phyloP scores from a whole-genome alignment of 1,284 basidiomycete species.

The Erythrobasidium hasegawianum region DNA sequence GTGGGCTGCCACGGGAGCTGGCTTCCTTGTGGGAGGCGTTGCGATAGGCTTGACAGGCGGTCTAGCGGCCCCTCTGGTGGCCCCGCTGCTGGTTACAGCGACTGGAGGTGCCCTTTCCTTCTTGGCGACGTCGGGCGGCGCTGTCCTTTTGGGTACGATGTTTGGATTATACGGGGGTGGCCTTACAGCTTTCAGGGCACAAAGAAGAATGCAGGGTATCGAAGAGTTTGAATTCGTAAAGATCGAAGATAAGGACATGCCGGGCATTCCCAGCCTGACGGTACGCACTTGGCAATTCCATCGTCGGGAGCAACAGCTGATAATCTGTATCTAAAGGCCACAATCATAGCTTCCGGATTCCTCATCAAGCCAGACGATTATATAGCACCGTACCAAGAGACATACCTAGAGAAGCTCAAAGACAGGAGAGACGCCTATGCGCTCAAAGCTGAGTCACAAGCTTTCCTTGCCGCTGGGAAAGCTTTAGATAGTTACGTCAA shows the following conservation, averaged over 20 bases:
- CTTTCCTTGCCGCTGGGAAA: constrained; percentile 50
- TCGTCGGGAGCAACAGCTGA: no score
- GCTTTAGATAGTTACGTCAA: constrained; percentile 52
- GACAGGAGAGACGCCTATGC: constrained; percentile 52
- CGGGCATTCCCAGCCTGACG: constrained; percentile 41
- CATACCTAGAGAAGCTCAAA: constrained; percentile 36
- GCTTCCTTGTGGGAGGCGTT: constrained; percentile 52
- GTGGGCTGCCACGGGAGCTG: constrained; percentile 54
- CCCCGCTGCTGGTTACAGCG: constrained; percentile 53
- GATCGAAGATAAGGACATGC: constrained; percentile 49
- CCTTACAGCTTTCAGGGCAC: constrained; percentile 53
- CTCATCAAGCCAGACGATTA: constrained; percentile 52
- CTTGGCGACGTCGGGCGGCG: constrained; percentile 47
- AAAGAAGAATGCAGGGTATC: constrained; percentile 55
- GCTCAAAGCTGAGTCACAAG: constrained; percentile 50
- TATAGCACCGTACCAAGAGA: constrained; percentile 50
- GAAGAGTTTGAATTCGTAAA: constrained; percentile 54
- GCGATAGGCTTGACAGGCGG: constrained; percentile 56
- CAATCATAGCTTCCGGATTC: constrained; percentile 54
- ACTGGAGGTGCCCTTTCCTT: constrained; percentile 50
- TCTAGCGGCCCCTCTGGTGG: constrained; percentile 55
- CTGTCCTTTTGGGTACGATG: constrained; percentile 52
- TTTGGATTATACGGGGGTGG: constrained; percentile 53
- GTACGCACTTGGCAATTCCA: background rate
- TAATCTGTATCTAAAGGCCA: constrained; percentile 9